Base-by-base conservation (phyloP, 768 basidiomycete genomes). In the Multifurca ochricompacta region DNA sequence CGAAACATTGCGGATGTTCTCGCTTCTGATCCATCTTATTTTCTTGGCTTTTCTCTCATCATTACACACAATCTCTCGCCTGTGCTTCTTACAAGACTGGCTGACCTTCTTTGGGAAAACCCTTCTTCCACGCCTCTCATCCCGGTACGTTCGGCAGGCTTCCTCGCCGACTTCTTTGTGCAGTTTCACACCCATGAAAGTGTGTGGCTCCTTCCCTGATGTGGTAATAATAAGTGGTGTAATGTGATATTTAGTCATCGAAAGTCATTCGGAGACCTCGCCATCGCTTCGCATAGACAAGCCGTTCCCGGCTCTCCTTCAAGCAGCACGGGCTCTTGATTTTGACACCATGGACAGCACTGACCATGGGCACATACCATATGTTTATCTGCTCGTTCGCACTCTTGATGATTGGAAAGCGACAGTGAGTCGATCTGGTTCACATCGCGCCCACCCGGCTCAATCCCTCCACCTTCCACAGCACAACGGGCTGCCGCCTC, bases 301-400 rank as follows among this genome's bases (percentile, higher is more conserved):
- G 55, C 86, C 96, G 0, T 97, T 97, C 75, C 84, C 88, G 0
- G 78, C 81, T 0, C 79, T 99, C 6, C 75, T 85, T 51, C 76
- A 86, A 47, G 83, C 88, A 67, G 82, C 91, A 0, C 65, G 77
- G 13, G 74, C 78, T 0, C 73, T 95, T 46, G 83, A 96, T 59
- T 78, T 93, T 54, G 77, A 77, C 16, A 72, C 73, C 23, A 81
- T 97, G 80, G 93, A 98, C 66, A 80, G 83, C 19, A 93, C 88
- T 11, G 87, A 92, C 48, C 92, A 96, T 64, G 79, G 79, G 0
- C 95, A 99, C 66, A 73, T 98, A 31, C 94, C 96, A 0, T 96
- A 89, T 62, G 83, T 95, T 44, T 73, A 91, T 53, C 85, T 98
- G 54, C 81, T 98, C 35, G 85, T 97, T 35, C 83, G 84, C 16